phyloP scores from a whole-genome alignment of 495 filamentous ascomycete genomes.

The Bacidia gigantensis region DNA sequence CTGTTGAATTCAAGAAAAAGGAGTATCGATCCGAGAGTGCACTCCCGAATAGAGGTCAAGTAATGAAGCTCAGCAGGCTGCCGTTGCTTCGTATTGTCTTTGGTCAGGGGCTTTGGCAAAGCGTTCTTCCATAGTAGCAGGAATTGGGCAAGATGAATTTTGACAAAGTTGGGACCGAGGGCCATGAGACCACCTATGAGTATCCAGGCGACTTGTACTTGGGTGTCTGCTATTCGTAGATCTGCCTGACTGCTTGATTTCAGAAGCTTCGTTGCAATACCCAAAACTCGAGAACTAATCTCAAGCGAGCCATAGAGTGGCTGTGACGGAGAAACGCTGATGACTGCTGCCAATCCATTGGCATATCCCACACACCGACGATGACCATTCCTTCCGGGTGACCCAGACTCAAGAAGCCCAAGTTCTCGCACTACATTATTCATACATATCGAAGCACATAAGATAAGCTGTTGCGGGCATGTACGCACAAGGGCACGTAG shows the following conservation, averaged over 20 bases:
- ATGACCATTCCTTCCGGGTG: constrained; percentile 61
- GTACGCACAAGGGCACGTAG: constrained; percentile 77
- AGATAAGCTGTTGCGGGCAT: constrained; percentile 80
- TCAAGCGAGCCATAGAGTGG: constrained; percentile 93
- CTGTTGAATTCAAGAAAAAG: constrained; percentile 92
- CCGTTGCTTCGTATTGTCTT: constrained; percentile 71
- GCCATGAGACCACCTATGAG: constrained; percentile 94
- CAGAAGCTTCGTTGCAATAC: constrained; percentile 79
- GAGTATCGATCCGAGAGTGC: constrained; percentile 78
- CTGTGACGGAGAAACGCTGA: constrained; percentile 76
- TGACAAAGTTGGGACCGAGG: constrained; percentile 93
- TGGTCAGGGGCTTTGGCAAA: constrained; percentile 80
- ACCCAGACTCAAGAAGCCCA: constrained; percentile 41
- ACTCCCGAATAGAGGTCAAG: constrained; percentile 88
- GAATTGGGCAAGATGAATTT: constrained; percentile 91
- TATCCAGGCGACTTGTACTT: constrained; percentile 97
- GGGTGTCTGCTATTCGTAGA: constrained; percentile 77
- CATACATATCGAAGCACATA: constrained; percentile 89
- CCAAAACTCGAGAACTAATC: constrained; percentile 79
- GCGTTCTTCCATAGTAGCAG: constrained; percentile 98
- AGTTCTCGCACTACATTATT: constrained; percentile 87
- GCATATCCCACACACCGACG: constrained; percentile 83
- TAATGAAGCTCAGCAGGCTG: constrained; percentile 81
- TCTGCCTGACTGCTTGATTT: constrained; percentile 90
- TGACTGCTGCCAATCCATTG: constrained; percentile 79